These are phyloP conservation scores for Sonneratia caseolaris DNA, from an alignment of 345 rosid genomes.

Conservation along the genomic window DNA sequence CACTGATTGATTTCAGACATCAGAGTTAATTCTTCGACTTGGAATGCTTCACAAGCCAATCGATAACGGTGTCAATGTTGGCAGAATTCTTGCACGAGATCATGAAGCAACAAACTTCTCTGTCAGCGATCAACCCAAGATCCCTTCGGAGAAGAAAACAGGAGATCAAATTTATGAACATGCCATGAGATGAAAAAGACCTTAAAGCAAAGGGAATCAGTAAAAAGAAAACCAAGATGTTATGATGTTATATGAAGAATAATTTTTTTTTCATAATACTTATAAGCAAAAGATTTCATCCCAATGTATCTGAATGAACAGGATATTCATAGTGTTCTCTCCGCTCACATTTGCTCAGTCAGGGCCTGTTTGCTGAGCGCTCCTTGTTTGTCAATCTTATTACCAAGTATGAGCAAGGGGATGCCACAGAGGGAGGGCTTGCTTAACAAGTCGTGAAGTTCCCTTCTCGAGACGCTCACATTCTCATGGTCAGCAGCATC, in stretches of 20 bases:
- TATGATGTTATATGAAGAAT: too few species aligned
- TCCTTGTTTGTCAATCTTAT: slow-evolving; percentile 92
- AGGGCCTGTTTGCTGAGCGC: slow-evolving; percentile 90
- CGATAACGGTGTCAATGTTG: slow-evolving; percentile 77
- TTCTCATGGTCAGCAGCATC: slow-evolving; percentile 91
- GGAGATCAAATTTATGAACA: not conserved
- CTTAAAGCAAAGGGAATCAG: not conserved
- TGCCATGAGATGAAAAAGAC: not conserved
- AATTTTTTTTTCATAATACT: too few species aligned
- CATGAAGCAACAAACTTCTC: slow-evolving; percentile 96
- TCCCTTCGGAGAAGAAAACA: slow-evolving; percentile 39
- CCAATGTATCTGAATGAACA: not conserved
- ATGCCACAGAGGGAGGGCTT: slow-evolving; percentile 81
- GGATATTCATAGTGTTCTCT: not conserved
- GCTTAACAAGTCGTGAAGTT: slow-evolving; percentile 63
- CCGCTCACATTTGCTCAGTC: slow-evolving; percentile 86
- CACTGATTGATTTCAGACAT: not conserved
- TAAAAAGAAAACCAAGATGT: not conserved
- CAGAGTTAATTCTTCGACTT: slow-evolving; percentile 9
- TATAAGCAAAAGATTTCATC: not conserved
- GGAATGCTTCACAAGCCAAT: slow-evolving; percentile 97
- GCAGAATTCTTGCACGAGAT: slow-evolving; percentile 92
- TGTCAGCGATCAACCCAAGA: slow-evolving; percentile 55
- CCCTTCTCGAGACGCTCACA: slow-evolving; percentile 56
- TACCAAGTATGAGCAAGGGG: slow-evolving; percentile 84